Evolutionary conservation across 225 moss, liverwort and hornwort species (phyloP), one percentile per base, ranked within the genome.

Genomic region (Climacium dendroides): DNA sequence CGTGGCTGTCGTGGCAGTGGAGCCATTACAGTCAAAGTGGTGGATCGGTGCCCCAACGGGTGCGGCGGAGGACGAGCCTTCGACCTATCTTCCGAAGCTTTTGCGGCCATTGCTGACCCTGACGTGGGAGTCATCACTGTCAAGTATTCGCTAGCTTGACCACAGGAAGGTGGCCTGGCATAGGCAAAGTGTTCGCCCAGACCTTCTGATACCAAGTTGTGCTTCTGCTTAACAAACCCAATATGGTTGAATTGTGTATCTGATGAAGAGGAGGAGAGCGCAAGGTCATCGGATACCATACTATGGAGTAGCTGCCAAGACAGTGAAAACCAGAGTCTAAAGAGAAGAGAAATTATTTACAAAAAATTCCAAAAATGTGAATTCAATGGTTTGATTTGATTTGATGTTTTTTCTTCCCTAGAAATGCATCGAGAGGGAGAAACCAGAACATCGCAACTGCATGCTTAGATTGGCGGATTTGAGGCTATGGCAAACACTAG

Each of bases 11-110:
- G 63, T 2, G 85, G 86, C n/a, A 58, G 37, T 1, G 82, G 82
- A 45, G 26, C 84, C 19, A 87, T 90, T 45, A 81, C 34, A 5
- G 72, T 92, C 77, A 89, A 89, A 76, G 67, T 90, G 52, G 35
- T 91, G 34, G 91, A 93, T 41, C 81, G 48, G 6, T 91, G 91
- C 54, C 90, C 88, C 9, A 69, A 88, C 17, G 94, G 91, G 9
- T 93, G 91, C 74, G 4, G 2, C 8, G 85, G 85, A 28, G 88
- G 89, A 23, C 85, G 90, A 30, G 85, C 90, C 13, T 94, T 94
- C 69, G 92, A 94, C 67, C 89, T 91, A 8, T 94, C 92, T 14
- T 17, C 43, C 4, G 10, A 89, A 35, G 91, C 90, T 32, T 84
- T 84, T 60, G 72, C 73, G 9, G 47, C 34, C 45, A 84, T 74